A percentile compares a stretch with the other conserved stretches of the same genome.
Evolutionary conservation across 2,329 filamentous ascomycete genomes (phyloP).

Genomic region (Ophiostoma ulmi): DNA sequence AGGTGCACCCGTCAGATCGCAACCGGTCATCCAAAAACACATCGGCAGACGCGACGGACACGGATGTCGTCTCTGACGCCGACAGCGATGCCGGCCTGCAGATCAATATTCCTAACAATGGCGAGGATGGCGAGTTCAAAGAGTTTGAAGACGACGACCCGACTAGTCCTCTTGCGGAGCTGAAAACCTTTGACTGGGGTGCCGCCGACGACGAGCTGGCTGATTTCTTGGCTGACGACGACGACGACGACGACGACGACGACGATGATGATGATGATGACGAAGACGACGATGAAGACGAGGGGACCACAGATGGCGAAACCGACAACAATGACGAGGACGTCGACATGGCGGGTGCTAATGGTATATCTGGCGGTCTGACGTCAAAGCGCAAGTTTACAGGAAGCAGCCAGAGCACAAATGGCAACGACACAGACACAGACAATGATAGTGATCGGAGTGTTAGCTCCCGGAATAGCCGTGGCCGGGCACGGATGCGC

Average conservation of each 20-base stretch:
- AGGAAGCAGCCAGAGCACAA: constrained; percentile 29
- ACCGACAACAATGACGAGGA: constrained; percentile 37
- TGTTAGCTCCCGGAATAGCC: constrained; percentile 22
- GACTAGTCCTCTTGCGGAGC: constrained; percentile 50
- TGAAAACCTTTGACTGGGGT: constrained; percentile 57
- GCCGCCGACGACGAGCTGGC: constrained; percentile 66
- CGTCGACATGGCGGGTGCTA: constrained; percentile 28
- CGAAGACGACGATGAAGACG: constrained; percentile 39
- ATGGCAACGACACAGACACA: constrained; percentile 34
- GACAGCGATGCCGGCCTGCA: constrained; percentile 30
- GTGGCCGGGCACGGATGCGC: constrained; percentile 33
- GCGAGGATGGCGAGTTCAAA: constrained; percentile 41
- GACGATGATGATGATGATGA: constrained; percentile 45
- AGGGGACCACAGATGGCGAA: constrained; percentile 36
- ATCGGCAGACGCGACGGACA: constrained; percentile 31
- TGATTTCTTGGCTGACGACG: constrained; percentile 62
- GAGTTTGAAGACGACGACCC: constrained; percentile 44
- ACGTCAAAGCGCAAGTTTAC: constrained; percentile 29
- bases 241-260: constrained; percentile 45
- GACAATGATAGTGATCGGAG: constrained; percentile 30
- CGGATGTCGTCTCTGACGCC: constrained; percentile 31
- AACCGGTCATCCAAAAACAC: constrained; percentile 29
- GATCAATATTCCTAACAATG: constrained; percentile 29
- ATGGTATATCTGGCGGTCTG: background rate
- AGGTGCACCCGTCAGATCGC: constrained; percentile 66